Percentiles rank a stretch among this genome's conserved stretches.
These are phyloP conservation scores for Keithomyces neogunnii DNA, from an alignment of 2,329 filamentous ascomycete species.

Conservation along the genomic window DNA sequence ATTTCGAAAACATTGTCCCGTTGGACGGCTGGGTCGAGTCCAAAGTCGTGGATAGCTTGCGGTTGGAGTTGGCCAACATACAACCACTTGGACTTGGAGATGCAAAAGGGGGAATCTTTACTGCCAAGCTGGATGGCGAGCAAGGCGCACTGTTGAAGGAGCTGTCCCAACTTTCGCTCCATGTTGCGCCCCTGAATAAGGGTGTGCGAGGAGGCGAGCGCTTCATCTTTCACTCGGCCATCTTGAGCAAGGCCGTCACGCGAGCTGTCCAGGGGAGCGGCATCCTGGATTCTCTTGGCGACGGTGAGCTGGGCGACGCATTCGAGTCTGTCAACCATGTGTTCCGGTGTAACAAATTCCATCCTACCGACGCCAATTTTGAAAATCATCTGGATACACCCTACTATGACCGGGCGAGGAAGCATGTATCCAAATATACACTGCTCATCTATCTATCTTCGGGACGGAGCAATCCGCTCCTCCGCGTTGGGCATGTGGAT, in stretches of 20 bases:
- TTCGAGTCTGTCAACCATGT: conserved; percentile 1
- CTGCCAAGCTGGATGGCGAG: neutral
- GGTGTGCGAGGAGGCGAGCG: neutral
- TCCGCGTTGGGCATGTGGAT: neutral
- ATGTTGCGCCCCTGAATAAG: neutral
- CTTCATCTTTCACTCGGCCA: conserved; percentile 1
- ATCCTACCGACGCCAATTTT: neutral
- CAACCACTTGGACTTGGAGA: neutral
- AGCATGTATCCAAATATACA: neutral
- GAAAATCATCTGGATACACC: neutral
- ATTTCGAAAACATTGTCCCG: conserved; percentile 2
- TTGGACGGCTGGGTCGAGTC: neutral
- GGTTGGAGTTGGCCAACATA: neutral
- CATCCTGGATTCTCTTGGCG: neutral
- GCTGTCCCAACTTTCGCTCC: neutral
- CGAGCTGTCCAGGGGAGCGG: neutral
- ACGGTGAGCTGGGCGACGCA: neutral
- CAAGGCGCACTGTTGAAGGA: neutral
- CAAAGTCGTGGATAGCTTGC: neutral
- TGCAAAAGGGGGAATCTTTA: neutral
- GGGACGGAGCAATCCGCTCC: neutral
- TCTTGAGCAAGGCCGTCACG: neutral
- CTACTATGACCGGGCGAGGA: conserved; percentile 1
- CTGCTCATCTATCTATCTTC: neutral
- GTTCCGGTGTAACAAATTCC: conserved; percentile 1